Conservation (phyloP, 352 stramenopile species). For the Phytophthora meadii region DNA sequence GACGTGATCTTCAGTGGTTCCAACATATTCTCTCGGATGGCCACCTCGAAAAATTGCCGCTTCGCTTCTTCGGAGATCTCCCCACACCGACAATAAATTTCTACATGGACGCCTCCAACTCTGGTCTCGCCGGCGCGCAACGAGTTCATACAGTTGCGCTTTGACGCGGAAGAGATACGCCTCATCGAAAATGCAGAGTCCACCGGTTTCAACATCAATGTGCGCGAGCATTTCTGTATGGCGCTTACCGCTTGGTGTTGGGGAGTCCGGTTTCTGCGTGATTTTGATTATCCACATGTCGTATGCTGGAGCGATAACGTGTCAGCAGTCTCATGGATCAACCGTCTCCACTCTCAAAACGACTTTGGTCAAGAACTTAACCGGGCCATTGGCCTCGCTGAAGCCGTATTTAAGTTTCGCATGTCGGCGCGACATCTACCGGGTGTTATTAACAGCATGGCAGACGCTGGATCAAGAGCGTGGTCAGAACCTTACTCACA, state of each 20-base stretch:
- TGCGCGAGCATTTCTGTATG: constrained; percentile 25
- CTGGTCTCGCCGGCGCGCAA: constrained; percentile 1
- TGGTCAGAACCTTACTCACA: constrained; percentile 1
- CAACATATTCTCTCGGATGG: constrained; percentile 2
- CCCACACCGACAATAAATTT: not conserved
- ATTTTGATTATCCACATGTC: constrained; percentile 8
- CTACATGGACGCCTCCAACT: constrained; percentile 24
- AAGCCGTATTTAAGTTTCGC: constrained; percentile 4
- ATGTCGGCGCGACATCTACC: constrained; percentile 3
- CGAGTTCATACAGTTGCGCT: constrained; percentile 16
- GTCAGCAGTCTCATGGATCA: not conserved
- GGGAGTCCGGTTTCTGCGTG: not conserved
- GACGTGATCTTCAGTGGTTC: constrained; percentile 1
- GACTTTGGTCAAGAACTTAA: not conserved
- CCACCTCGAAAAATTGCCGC: constrained; percentile 11
- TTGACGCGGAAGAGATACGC: constrained; percentile 6
- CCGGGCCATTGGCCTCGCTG: not conserved
- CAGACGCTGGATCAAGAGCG: constrained; percentile 15
- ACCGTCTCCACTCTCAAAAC: not conserved
- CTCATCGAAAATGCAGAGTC: not conserved
- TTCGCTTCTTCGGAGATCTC: constrained; percentile 9
- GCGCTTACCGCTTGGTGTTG: constrained; percentile 1
- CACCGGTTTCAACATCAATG: constrained; percentile 17
- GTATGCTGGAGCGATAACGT: constrained; percentile 22
- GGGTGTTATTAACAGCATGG: constrained; percentile 9